phyloP scores from a whole-genome alignment of 352 stramenopile species.

The Globisporangium emineosum region DNA sequence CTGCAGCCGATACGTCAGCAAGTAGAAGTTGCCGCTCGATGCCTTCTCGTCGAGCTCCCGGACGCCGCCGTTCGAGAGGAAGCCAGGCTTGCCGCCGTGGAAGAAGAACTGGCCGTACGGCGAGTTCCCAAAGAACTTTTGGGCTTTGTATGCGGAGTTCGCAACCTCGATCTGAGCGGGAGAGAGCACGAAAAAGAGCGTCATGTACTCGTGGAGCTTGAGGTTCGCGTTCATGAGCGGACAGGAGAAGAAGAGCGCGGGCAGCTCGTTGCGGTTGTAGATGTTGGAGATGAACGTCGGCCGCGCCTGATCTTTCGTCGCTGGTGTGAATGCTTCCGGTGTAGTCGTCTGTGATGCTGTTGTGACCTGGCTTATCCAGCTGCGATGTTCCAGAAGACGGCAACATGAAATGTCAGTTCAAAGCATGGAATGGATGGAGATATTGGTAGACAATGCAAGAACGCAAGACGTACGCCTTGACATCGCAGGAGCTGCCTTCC shows the following conservation, averaged over 20 bases:
- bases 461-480: slow-evolving; percentile 32
- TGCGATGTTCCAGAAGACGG: slow-evolving; percentile 7
- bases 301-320: slow-evolving; percentile 7
- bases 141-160: slow-evolving; percentile 36
- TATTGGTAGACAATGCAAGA: background rate
- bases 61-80: slow-evolving; percentile 48
- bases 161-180: slow-evolving; percentile 36
- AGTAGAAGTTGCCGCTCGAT: slow-evolving; percentile 24
- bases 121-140: slow-evolving; percentile 74
- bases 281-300: slow-evolving; percentile 14
- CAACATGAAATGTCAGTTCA: background rate
- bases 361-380: slow-evolving; percentile 35
- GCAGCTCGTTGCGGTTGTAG: slow-evolving; percentile 25
- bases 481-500: slow-evolving; percentile 28
- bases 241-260: slow-evolving; percentile 47
- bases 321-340: slow-evolving; percentile 15
- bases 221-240: slow-evolving; percentile 33
- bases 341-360: background rate
- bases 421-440: background rate
- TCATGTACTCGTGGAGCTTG: slow-evolving; percentile 53
- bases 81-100: slow-evolving; percentile 50
- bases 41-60: slow-evolving; percentile 26
- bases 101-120: slow-evolving; percentile 69
- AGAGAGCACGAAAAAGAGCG: slow-evolving; percentile 59
- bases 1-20: slow-evolving; percentile 51